Evolutionary conservation across 1,284 basidiomycete species (phyloP).

Genomic region (Coniophora puteana): DNA sequence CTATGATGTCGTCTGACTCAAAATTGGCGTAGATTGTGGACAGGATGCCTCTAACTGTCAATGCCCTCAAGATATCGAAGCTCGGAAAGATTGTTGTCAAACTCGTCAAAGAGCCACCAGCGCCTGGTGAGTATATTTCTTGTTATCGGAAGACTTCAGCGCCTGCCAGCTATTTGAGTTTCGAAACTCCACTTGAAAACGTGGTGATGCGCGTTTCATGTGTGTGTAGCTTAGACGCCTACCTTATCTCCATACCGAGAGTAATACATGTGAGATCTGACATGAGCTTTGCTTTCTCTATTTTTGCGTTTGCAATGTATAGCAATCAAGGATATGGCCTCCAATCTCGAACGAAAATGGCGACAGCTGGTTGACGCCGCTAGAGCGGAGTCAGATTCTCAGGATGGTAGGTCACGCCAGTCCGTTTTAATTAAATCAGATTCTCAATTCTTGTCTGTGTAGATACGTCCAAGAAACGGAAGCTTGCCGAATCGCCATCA

Average conservation of each 20-base stretch:
- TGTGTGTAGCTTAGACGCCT: no score
- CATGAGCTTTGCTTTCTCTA: conserved; percentile 31
- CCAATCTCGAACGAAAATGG: conserved; percentile 80
- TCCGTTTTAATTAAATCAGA: conserved; percentile 26
- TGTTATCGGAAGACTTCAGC: conserved; percentile 16
- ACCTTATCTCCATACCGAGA: no score
- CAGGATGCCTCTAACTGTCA: conserved; percentile 68
- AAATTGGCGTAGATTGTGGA: conserved; percentile 63
- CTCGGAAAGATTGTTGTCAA: conserved; percentile 74
- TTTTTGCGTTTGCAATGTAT: conserved; percentile 37
- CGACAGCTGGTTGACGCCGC: conserved; percentile 49
- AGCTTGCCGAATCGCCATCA: conserved; percentile 46
- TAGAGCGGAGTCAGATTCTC: conserved; percentile 40
- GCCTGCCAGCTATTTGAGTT: conserved; percentile 11
- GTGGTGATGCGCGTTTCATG: no score
- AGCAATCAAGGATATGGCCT: conserved; percentile 90
- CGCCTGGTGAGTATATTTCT: conserved; percentile 58
- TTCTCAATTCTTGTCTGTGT: conserved; percentile 22
- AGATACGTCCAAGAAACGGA: conserved; percentile 71
- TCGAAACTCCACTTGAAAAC: neutral
- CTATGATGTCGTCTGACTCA: conserved; percentile 13
- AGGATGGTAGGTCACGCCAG: conserved; percentile 75
- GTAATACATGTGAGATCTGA: no score
- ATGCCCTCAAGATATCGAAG: conserved; percentile 64
- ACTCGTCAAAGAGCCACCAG: conserved; percentile 64